Percentiles rank a stretch among this genome's conserved stretches.
Evolutionary conservation across 148 eudicot genomes (phyloP).

Genomic region (Rhododendron ovatum): DNA sequence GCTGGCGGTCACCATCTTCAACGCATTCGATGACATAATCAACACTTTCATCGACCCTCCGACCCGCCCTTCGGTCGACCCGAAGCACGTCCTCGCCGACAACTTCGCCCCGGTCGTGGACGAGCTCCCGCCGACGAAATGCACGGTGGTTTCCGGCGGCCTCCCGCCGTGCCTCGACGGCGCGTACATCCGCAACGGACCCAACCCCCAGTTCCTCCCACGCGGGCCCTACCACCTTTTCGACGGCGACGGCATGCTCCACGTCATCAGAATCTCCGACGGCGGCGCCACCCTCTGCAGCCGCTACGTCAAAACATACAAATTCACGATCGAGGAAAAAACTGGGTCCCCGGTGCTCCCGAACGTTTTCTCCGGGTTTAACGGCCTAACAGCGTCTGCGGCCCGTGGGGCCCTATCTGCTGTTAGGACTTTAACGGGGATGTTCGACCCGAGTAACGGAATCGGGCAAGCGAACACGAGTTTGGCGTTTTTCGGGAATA

Average conservation of each 20-base stretch:
- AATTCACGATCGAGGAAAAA: conserved; percentile 34
- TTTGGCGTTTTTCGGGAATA: conserved; percentile 34
- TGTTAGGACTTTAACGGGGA: conserved; percentile 29
- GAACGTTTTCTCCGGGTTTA: conserved; percentile 52
- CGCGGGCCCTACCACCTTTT: conserved; percentile 76
- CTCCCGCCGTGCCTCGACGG: conserved; percentile 63
- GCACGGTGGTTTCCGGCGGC: conserved; percentile 43
- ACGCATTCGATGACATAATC: conserved; percentile 46
- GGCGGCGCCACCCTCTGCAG: conserved; percentile 65
- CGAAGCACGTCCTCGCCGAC: conserved; percentile 41
- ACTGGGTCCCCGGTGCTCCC: conserved; percentile 38
- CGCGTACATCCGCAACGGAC: conserved; percentile 80
- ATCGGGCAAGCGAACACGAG: conserved; percentile 56
- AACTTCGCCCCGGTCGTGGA: conserved; percentile 73
- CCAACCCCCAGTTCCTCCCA: conserved; percentile 74
- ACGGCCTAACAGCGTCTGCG: conserved; percentile 37
- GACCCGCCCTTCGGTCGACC: conserved; percentile 44
- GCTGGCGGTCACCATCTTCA: conserved; percentile 31
- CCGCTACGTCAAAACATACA: conserved; percentile 65
- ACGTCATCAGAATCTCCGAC: conserved; percentile 38
- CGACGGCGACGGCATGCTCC: conserved; percentile 88
- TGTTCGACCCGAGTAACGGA: conserved; percentile 38
- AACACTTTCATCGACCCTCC: conserved; percentile 59
- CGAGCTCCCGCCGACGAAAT: conserved; percentile 63
- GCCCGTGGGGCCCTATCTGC: conserved; percentile 39